phyloP scores from a whole-genome alignment of 768 basidiomycete genomes.

The Macrolepiota fuliginosa region DNA sequence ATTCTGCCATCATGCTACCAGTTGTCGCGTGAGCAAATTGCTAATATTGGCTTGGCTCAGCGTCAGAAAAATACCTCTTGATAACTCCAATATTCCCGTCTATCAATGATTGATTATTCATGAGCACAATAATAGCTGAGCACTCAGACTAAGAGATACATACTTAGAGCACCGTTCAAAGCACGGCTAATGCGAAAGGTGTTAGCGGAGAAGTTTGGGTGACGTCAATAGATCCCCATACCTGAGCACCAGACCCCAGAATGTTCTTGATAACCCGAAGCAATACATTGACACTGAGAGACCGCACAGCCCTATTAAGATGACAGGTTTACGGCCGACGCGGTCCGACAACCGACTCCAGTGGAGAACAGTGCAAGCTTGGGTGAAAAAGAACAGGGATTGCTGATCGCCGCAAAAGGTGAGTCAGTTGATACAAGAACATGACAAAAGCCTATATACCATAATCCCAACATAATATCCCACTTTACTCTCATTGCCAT shows the following conservation, averaged over 20 bases:
- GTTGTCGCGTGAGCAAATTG: constrained; percentile 3
- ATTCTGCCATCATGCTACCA: constrained; percentile 64
- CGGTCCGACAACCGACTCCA: constrained; percentile 75
- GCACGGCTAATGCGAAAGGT: constrained; percentile 44
- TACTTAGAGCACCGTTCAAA: constrained; percentile 71
- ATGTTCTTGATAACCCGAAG: constrained; percentile 71
- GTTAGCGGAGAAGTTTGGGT: not conserved
- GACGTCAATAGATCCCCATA: constrained; percentile 11
- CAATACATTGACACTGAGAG: constrained; percentile 68
- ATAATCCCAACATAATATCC: constrained; percentile 79
- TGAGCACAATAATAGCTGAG: constrained; percentile 1
- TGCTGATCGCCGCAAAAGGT: constrained; percentile 39
- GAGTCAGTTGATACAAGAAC: constrained; percentile 27
- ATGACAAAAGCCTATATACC: constrained; percentile 31
- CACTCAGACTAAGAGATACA: constrained; percentile 16
- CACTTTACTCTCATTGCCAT: constrained; percentile 67
- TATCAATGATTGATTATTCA: constrained; percentile 15
- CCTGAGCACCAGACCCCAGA: constrained; percentile 61
- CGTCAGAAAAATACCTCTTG: constrained; percentile 39
- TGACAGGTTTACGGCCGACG: constrained; percentile 74
- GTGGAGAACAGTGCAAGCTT: constrained; percentile 69
- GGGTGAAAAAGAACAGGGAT: constrained; percentile 74
- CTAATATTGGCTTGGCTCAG: not conserved
- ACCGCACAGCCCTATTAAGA: constrained; percentile 64
- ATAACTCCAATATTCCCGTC: constrained; percentile 67